These are phyloP conservation scores for Globisporangium orthogonon DNA, from an alignment of 352 stramenopile species.

Conservation along the genomic window DNA sequence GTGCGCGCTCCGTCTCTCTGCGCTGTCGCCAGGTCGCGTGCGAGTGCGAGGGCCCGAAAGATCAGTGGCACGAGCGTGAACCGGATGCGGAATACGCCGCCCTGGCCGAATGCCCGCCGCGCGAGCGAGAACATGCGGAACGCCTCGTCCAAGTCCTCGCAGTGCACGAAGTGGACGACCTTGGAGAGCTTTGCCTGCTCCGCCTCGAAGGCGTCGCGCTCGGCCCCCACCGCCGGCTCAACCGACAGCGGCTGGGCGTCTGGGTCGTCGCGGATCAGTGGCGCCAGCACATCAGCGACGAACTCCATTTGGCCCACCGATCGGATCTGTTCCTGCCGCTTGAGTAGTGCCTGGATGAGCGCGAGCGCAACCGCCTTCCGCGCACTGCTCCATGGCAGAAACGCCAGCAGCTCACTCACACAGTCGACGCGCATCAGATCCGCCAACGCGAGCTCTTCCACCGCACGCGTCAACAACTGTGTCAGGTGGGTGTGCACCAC, in stretches of 20 bases:
- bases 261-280: conserved; percentile 85
- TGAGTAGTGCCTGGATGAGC: conserved; percentile 41
- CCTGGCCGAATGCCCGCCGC: conserved; percentile 71
- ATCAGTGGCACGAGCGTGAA: conserved; percentile 93
- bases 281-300: conserved; percentile 75
- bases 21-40: conserved; percentile 29
- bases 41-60: conserved; percentile 86
- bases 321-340: conserved; percentile 25
- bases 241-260: conserved; percentile 23
- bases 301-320: conserved; percentile 42
- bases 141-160: conserved; percentile 56
- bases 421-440: conserved; percentile 33
- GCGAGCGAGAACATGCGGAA: conserved; percentile 60
- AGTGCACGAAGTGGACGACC: conserved; percentile 90
- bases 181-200: conserved; percentile 92
- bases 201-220: conserved; percentile 55
- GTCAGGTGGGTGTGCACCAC: conserved; percentile 8
- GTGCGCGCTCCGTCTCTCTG: not conserved
- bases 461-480: conserved; percentile 10
- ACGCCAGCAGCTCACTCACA: conserved; percentile 28
- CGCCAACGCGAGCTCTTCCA: conserved; percentile 23
- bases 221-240: conserved; percentile 12
- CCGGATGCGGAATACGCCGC: conserved; percentile 84
- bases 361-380: conserved; percentile 48
- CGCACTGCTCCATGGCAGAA: conserved; percentile 45